A percentile compares a stretch with the other conserved stretches of the same genome.
These are phyloP conservation scores for Cucurbita ficifolia DNA, from an alignment of 306 rosid genomes.

Conservation along the genomic window DNA sequence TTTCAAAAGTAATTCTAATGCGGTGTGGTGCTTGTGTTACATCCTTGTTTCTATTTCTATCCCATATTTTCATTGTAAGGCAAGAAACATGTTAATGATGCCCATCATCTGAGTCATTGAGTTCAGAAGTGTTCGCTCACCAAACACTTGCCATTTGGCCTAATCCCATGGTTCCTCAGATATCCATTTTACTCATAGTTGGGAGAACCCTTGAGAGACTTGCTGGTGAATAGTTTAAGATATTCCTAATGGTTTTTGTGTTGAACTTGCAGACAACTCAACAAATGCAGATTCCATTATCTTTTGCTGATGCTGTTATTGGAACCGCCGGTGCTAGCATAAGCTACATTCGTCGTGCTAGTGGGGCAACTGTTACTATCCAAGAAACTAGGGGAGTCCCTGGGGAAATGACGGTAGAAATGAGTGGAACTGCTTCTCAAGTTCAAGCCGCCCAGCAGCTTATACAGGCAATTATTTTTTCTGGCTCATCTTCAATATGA, in stretches of 20 bases:
- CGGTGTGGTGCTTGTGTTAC: not conserved
- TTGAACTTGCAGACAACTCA: slow-evolving; percentile 50
- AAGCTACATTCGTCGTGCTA: slow-evolving; percentile 91
- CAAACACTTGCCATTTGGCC: not conserved
- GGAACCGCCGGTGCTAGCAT: slow-evolving; percentile 91
- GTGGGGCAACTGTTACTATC: slow-evolving; percentile 90
- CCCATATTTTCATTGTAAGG: not conserved
- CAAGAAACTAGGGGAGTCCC: slow-evolving; percentile 98
- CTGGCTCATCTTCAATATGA: slow-evolving; percentile 1
- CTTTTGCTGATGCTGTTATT: slow-evolving; percentile 92
- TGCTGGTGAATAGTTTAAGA: not conserved
- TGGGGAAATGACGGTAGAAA: slow-evolving; percentile 97
- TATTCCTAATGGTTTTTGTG: slow-evolving; percentile 3
- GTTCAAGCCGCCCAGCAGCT: slow-evolving; percentile 95
- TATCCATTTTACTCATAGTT: not conserved
- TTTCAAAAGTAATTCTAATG: not conserved
- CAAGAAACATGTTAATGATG: not conserved
- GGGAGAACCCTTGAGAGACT: not conserved
- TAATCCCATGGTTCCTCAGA: not conserved
- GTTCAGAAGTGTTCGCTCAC: not conserved
- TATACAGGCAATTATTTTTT: slow-evolving; percentile 51
- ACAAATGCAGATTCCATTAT: slow-evolving; percentile 91
- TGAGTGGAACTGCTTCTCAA: slow-evolving; percentile 87
- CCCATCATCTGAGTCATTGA: not conserved
- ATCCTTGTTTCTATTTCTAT: not conserved